phyloP scores from a whole-genome alignment of 495 filamentous ascomycete species.

The Cenococcum geophilum region DNA sequence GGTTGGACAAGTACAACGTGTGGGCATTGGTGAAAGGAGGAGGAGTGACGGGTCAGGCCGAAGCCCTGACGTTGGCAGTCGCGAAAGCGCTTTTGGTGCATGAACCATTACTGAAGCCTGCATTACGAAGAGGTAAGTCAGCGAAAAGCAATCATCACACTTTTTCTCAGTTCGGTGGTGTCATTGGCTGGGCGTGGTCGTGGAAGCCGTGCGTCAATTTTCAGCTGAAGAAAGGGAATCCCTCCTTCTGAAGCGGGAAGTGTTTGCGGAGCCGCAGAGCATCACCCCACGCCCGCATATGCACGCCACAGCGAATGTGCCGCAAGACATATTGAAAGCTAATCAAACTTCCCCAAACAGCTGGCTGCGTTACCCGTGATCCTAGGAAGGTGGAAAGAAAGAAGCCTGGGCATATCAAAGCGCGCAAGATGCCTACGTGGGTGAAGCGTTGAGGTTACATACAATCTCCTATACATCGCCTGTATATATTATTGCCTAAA shows the following conservation, averaged over 20 bases:
- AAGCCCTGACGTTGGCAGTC: constrained; percentile 88
- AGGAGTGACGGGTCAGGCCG: constrained; percentile 90
- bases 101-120: constrained; percentile 82
- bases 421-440: constrained; percentile 97
- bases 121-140: constrained; percentile 77
- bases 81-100: constrained; percentile 82
- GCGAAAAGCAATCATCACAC: background rate
- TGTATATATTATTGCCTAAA: constrained; percentile 15
- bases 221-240: background rate
- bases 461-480: constrained; percentile 19
- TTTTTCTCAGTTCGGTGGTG: constrained; percentile 11
- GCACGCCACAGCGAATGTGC: background rate
- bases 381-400: constrained; percentile 91
- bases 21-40: constrained; percentile 79
- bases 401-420: constrained; percentile 93
- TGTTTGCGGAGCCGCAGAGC: background rate
- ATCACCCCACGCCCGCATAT: constrained; percentile 3
- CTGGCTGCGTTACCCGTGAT: constrained; percentile 88
- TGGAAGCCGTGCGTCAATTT: background rate
- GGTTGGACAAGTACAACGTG: constrained; percentile 94
- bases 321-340: constrained; percentile 7
- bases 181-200: background rate
- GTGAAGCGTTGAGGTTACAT: constrained; percentile 65
- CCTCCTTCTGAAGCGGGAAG: background rate
- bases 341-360: constrained; percentile 45